A percentile compares a stretch with the other conserved stretches of the same genome.
phyloP scores from a whole-genome alignment of 371 early-diverging fungal species.

The Conidiobolus coronatus region DNA sequence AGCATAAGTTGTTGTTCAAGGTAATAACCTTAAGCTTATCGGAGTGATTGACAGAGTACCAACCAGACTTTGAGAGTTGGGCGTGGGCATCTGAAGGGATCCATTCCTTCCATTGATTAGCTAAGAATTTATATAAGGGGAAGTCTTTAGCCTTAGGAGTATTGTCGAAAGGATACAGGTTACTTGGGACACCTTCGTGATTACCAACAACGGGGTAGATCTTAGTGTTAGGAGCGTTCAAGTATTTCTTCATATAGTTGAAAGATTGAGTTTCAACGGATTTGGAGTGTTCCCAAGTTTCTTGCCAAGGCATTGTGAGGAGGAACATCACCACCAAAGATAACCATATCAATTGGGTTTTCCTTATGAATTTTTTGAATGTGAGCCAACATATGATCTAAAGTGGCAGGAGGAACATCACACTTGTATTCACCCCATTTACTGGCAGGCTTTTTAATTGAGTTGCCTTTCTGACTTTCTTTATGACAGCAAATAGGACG shows the following conservation, averaged over 20 bases:
- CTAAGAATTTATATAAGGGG: neutral
- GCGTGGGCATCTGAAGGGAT: neutral
- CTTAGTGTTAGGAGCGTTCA: conserved; percentile 8
- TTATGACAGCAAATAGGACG: conserved; percentile 9
- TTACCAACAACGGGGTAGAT: conserved; percentile 14
- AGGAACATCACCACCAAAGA: conserved; percentile 34
- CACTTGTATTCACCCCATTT: conserved; percentile 11
- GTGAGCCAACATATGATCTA: conserved; percentile 16
- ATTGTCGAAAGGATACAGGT: conserved; percentile 6
- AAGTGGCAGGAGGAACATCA: conserved; percentile 17
- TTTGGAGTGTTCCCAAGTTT: conserved; percentile 18
- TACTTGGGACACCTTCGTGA: conserved; percentile 8
- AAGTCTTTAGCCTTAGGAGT: neutral
- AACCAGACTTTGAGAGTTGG: conserved; percentile 4
- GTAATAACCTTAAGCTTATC: conserved; percentile 5
- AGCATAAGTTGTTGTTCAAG: conserved; percentile 6
- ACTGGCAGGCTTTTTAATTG: conserved; percentile 6
- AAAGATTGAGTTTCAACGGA: conserved; percentile 5
- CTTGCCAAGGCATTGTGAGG: conserved; percentile 34
- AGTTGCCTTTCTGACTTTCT: conserved; percentile 3
- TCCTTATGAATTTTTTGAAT: conserved; percentile 14
- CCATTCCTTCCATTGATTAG: conserved; percentile 9
- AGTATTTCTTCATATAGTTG: conserved; percentile 2
- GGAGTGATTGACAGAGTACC: conserved; percentile 5
- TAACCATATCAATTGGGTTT: conserved; percentile 18